Evolutionary conservation across 306 rosid species (phyloP).

Genomic region (Gastrolobium villosum): DNA sequence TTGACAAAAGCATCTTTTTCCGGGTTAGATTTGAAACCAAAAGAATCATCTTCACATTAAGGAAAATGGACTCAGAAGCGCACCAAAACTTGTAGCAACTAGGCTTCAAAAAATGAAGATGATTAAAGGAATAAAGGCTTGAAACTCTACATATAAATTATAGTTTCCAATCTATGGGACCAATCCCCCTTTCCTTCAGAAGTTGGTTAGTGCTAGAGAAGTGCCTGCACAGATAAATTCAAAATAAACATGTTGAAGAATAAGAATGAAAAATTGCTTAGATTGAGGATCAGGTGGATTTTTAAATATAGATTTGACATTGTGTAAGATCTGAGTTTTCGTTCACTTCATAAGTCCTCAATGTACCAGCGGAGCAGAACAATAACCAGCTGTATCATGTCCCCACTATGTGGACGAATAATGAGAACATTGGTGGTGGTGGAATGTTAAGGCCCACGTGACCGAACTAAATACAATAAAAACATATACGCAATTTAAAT

Average conservation of each 20-base stretch:
- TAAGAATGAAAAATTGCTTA: slow-evolving; percentile 15
- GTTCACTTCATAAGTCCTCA: slow-evolving; percentile 7
- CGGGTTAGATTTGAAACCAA: slow-evolving; percentile 31
- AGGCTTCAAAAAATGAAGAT: slow-evolving; percentile 4
- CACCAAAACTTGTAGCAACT: slow-evolving; percentile 21
- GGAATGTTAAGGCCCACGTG: slow-evolving; percentile 25
- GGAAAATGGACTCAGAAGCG: slow-evolving; percentile 20
- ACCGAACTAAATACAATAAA: slow-evolving; percentile 7
- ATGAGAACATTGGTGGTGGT: background rate
- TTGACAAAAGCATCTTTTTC: slow-evolving; percentile 35
- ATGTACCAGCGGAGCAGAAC: slow-evolving; percentile 11
- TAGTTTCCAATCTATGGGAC: slow-evolving; percentile 91
- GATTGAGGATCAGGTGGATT: background rate
- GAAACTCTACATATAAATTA: slow-evolving; percentile 40
- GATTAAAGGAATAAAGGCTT: background rate
- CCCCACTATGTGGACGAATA: slow-evolving; percentile 16
- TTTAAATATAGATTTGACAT: background rate
- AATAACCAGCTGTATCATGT: slow-evolving; percentile 12
- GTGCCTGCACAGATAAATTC: slow-evolving; percentile 69
- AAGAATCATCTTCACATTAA: slow-evolving; percentile 16
- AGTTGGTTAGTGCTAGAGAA: slow-evolving; percentile 87
- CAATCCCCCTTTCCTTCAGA: slow-evolving; percentile 69
- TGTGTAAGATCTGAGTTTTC: slow-evolving; percentile 30
- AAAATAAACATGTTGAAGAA: slow-evolving; percentile 12
- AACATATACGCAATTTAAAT: too few relatives aligned